Conservation (phyloP, 768 basidiomycete genomes). For the Pleurotus cornucopiae region DNA sequence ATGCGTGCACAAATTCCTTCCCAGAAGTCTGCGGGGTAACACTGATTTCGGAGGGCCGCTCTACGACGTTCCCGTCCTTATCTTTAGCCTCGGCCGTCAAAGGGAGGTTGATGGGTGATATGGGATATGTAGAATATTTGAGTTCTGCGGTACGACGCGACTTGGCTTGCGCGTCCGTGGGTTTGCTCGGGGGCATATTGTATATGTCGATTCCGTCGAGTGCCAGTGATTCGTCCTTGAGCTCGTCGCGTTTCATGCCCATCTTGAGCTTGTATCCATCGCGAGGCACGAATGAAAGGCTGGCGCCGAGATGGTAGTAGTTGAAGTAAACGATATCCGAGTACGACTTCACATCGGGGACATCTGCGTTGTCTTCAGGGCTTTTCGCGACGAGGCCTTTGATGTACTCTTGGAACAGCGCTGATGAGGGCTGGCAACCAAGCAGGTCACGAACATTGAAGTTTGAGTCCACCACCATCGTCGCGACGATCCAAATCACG, state of each 20-base stretch:
- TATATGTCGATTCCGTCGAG: conserved; percentile 83
- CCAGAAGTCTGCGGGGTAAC: conserved; percentile 56
- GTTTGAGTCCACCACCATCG: not conserved
- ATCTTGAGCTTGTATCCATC: conserved; percentile 48
- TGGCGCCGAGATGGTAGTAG: conserved; percentile 75
- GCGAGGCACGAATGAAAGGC: conserved; percentile 69
- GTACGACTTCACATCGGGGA: conserved; percentile 75
- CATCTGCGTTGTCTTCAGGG: conserved; percentile 6
- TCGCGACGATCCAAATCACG: conserved; percentile 5
- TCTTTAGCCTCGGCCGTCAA: conserved; percentile 29
- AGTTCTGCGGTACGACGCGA: conserved; percentile 42
- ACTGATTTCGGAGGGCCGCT: conserved; percentile 35
- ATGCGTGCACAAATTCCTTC: conserved; percentile 64
- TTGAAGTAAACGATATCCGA: conserved; percentile 86
- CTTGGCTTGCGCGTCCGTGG: conserved; percentile 26
- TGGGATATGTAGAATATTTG: conserved; percentile 55
- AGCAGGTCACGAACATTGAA: conserved; percentile 34
- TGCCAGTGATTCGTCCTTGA: conserved; percentile 45
- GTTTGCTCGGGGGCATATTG: conserved; percentile 43
- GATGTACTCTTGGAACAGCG: conserved; percentile 39
- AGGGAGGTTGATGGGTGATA: conserved; percentile 46
- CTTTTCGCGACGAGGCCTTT: conserved; percentile 19
- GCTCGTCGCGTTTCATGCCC: conserved; percentile 38
- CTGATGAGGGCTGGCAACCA: conserved; percentile 47
- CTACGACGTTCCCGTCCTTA: conserved; percentile 29